Conservation (phyloP, 257 asterid genomes). For the Ehretia macrophylla region DNA sequence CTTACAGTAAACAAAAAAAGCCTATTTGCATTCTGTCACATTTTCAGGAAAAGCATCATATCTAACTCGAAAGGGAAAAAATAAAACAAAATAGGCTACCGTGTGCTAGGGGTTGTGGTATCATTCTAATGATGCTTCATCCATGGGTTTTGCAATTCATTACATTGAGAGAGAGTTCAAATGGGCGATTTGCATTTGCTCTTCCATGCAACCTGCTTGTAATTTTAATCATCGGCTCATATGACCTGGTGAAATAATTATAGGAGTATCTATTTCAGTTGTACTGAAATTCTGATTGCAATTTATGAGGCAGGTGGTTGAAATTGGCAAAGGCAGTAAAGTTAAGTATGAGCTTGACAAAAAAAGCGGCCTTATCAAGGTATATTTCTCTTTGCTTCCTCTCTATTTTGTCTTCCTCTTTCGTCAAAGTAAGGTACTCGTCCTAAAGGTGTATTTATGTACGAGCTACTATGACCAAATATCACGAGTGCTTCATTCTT, state of each 20-base stretch:
- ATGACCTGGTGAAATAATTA: neutral
- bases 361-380: constrained; percentile 84
- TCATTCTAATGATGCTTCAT: too few species aligned
- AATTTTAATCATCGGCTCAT: neutral
- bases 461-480: neutral
- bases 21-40: too few species aligned
- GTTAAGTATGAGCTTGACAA: constrained; percentile 96
- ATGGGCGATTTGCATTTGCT: neutral
- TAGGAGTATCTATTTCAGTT: too few species aligned
- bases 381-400: constrained; percentile 18
- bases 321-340: constrained; percentile 86
- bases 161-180: too few species aligned
- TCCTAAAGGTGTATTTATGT: neutral
- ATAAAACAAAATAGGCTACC: too few species aligned
- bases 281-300: neutral
- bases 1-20: too few species aligned
- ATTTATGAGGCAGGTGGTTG: constrained; percentile 61
- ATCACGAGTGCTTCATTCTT: too few species aligned
- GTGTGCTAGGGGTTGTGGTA: too few species aligned
- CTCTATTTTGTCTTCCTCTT: neutral
- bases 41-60: too few species aligned
- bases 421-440: neutral
- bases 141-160: too few species aligned
- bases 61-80: too few species aligned
- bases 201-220: neutral